These are phyloP conservation scores for Fusarium solani-melongenae DNA, from an alignment of 2,329 filamentous ascomycete genomes.

Conservation along the genomic window DNA sequence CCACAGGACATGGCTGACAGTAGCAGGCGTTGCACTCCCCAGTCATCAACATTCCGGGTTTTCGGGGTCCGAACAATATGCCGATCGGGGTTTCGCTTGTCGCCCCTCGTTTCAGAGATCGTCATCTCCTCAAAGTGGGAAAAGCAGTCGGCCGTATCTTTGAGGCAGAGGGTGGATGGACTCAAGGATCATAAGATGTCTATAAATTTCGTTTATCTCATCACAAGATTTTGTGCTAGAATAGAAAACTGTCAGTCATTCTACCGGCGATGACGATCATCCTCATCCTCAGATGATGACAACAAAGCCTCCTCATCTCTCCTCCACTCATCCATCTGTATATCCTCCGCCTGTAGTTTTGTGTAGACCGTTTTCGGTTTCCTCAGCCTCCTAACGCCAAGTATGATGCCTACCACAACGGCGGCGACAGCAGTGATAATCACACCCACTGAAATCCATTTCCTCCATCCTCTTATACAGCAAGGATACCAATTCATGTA, in stretches of 20 bases:
- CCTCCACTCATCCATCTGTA: slow-evolving; percentile 51
- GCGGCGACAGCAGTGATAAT: slow-evolving; percentile 17
- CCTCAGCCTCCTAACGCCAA: slow-evolving; percentile 17
- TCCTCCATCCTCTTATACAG: slow-evolving; percentile 49
- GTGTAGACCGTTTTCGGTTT: slow-evolving; percentile 28
- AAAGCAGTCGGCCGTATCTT: slow-evolving; percentile 50
- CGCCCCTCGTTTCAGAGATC: slow-evolving; percentile 57
- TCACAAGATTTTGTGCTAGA: neutral
- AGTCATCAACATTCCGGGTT: slow-evolving; percentile 71
- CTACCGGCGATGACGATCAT: slow-evolving; percentile 1
- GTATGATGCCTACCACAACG: slow-evolving; percentile 16
- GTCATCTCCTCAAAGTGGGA: slow-evolving; percentile 55
- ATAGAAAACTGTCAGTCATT: neutral
- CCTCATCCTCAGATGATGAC: slow-evolving; percentile 31
- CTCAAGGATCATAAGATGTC: neutral
- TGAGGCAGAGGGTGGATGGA: slow-evolving; percentile 41
- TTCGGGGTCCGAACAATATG: slow-evolving; percentile 61
- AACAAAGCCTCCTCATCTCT: slow-evolving; percentile 35
- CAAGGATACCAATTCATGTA: slow-evolving; percentile 49
- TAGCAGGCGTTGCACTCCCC: slow-evolving; percentile 65
- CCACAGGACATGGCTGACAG: accelerated
- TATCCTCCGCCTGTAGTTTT: slow-evolving; percentile 37
- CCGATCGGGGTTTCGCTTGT: slow-evolving; percentile 69
- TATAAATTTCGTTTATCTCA: neutral
- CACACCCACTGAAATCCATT: slow-evolving; percentile 41